These are phyloP conservation scores for Auriscalpium orientale DNA, from an alignment of 768 basidiomycete species.

Conservation along the genomic window DNA sequence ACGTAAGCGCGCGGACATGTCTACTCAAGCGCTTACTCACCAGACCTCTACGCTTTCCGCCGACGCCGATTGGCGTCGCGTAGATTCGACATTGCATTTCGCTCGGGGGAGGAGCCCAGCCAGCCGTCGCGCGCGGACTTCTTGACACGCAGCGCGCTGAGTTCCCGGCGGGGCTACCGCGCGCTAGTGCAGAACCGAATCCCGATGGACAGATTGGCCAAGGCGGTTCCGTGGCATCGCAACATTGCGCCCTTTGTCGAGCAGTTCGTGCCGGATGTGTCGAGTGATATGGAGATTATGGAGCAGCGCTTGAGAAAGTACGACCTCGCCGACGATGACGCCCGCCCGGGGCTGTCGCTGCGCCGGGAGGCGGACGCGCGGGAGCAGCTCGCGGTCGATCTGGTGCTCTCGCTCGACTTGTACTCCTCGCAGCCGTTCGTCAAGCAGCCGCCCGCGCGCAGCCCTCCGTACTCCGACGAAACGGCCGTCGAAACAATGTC, in stretches of 20 bases:
- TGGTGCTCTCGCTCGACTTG: conserved; percentile 50
- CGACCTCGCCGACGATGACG: conserved; percentile 32
- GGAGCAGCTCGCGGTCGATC: conserved; percentile 56
- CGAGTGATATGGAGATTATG: conserved; percentile 27
- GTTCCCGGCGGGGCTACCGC: conserved; percentile 44
- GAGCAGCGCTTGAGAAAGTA: conserved; percentile 35
- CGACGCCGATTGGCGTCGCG: not conserved
- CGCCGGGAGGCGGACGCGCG: conserved; percentile 47
- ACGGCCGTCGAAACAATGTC: conserved; percentile 48
- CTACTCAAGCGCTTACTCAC: not conserved
- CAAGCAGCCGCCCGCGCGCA: not conserved
- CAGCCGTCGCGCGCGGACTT: conserved; percentile 46
- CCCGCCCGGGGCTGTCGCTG: conserved; percentile 32
- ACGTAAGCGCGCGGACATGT: conserved; percentile 32
- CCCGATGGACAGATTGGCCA: conserved; percentile 28
- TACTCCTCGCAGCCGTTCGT: conserved; percentile 40
- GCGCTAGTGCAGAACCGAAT: conserved; percentile 44
- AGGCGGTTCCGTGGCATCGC: conserved; percentile 45
- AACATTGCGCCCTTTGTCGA: conserved; percentile 40
- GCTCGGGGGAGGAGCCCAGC: conserved; percentile 41
- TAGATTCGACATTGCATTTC: conserved; percentile 60
- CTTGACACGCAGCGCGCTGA: conserved; percentile 44
- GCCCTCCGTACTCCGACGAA: conserved; percentile 19
- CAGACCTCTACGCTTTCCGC: no score
- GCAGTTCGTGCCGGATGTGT: conserved; percentile 32